Base-by-base conservation (phyloP, 805 yeast species). In the Saturnispora diversa region DNA sequence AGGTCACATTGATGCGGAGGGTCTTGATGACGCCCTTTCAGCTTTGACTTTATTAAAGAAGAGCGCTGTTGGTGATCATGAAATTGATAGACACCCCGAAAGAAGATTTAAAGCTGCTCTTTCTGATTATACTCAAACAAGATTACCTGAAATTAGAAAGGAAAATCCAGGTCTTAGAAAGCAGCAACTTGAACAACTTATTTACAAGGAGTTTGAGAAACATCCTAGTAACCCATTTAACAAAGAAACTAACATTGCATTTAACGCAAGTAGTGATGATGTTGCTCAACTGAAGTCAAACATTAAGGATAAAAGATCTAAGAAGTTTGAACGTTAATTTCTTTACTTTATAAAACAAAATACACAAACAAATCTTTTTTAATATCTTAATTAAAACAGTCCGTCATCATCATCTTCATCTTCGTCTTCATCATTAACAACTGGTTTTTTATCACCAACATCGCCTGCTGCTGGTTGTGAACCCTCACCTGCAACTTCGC, bases 51-150 rank as follows among this genome's bases (percentile, higher is more conserved):
- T 84, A 59, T 72, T 87, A 10, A 64, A 67, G 19, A 72, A 66
- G 34, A 74, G 68, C 40, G 81, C 75, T 39, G 79, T 80, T 24
- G 60, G 65, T 31, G 63, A 63, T 45, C 77, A 77, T 53, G 84
- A 77, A 39, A 67, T 84, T 39, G 95, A 84, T 45, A 77, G 86
- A 59, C 95, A 84, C 51, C 94, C 95, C 8, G 95, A 84, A 65
- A 75, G 94, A 62, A 74, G 95, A 55, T 82, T 80, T 62, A 84
- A 84, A 65, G 85, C 90, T 20, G 94, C 94, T 0, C 67, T 68
- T 42, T 69, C 75, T 10, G 85, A 84, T 1, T 84, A 63, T 53
- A 85, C 84, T 52, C 90, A 78, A 46, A 64, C 68, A 42, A 70
- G 90, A 52, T 55, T 81, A 31, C 90, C 92, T 5, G 85, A 80